Evolutionary conservation across 108 stramenopile genomes (phyloP).

Genomic region (Fistulifera solaris): DNA sequence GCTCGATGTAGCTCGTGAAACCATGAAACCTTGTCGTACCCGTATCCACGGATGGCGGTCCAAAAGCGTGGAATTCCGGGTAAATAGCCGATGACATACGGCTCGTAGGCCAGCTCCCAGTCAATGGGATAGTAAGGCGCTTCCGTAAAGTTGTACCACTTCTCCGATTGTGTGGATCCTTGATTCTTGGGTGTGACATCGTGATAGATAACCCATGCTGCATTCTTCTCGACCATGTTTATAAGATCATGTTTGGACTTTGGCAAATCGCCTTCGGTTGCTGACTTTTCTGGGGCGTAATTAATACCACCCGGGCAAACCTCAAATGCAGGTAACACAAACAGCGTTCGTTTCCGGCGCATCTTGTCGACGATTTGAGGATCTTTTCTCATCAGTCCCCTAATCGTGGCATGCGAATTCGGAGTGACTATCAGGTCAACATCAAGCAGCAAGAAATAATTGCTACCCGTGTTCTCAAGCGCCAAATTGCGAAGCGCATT

Average conservation of each 20-base stretch:
- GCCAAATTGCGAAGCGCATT: constrained; percentile 25
- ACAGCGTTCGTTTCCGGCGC: background rate
- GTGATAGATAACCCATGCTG: background rate
- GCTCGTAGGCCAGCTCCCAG: constrained; percentile 15
- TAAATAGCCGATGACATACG: constrained; percentile 21
- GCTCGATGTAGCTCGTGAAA: constrained; percentile 12
- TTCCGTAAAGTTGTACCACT: background rate
- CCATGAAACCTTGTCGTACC: constrained; percentile 14
- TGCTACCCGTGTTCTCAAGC: constrained; percentile 8
- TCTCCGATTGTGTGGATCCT: background rate
- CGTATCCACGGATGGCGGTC: constrained; percentile 12
- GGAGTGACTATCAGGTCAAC: constrained; percentile 21
- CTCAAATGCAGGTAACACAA: constrained; percentile 17
- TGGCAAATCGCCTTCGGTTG: too few relatives aligned
- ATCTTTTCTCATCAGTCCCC: background rate
- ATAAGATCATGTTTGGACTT: constrained; percentile 2
- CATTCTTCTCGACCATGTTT: background rate
- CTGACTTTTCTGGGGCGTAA: background rate
- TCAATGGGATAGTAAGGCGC: constrained; percentile 8
- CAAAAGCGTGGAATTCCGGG: constrained; percentile 20
- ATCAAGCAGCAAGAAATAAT: constrained; percentile 20
- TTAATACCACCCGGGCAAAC: background rate
- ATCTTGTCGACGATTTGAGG: background rate
- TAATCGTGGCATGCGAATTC: background rate
- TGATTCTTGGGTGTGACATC: background rate